These are phyloP conservation scores for Mycena floridula DNA, from an alignment of 768 basidiomycete species.

Conservation along the genomic window DNA sequence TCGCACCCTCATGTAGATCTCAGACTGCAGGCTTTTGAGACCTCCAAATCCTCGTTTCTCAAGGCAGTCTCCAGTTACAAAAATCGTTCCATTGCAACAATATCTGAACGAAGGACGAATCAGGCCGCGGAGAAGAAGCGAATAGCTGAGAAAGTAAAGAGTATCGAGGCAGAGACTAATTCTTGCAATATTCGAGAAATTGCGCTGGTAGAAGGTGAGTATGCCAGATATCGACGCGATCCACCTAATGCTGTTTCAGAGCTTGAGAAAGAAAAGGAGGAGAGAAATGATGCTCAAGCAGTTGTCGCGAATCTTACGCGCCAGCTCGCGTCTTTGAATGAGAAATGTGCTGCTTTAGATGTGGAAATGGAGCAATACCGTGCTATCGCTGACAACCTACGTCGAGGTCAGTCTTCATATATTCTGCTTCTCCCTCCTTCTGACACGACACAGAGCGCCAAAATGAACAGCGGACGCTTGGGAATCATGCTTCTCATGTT, in stretches of 20 bases:
- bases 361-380: conserved; percentile 71
- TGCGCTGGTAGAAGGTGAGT: conserved; percentile 66
- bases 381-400: conserved; percentile 51
- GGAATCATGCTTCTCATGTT: conserved; percentile 42
- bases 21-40: conserved; percentile 51
- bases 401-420: conserved; percentile 47
- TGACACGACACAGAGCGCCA: conserved; percentile 47
- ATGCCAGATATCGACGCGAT: conserved; percentile 16
- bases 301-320: conserved; percentile 54
- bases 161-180: conserved; percentile 63
- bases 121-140: conserved; percentile 61
- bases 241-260: conserved; percentile 20
- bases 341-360: conserved; percentile 53
- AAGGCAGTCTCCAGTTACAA: conserved; percentile 71
- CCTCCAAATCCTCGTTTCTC: conserved; percentile 65
- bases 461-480: conserved; percentile 54
- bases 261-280: conserved; percentile 64
- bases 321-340: conserved; percentile 58
- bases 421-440: neutral
- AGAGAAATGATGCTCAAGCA: conserved; percentile 64
- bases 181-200: conserved; percentile 76
- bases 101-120: conserved; percentile 58
- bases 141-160: conserved; percentile 51
- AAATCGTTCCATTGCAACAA: conserved; percentile 59
- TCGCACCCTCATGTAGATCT: conserved; percentile 61